Percentiles rank a stretch among this genome's conserved stretches.
Evolutionary conservation across 2,329 filamentous ascomycete genomes (phyloP).

Genomic region (Alternaria longipes): DNA sequence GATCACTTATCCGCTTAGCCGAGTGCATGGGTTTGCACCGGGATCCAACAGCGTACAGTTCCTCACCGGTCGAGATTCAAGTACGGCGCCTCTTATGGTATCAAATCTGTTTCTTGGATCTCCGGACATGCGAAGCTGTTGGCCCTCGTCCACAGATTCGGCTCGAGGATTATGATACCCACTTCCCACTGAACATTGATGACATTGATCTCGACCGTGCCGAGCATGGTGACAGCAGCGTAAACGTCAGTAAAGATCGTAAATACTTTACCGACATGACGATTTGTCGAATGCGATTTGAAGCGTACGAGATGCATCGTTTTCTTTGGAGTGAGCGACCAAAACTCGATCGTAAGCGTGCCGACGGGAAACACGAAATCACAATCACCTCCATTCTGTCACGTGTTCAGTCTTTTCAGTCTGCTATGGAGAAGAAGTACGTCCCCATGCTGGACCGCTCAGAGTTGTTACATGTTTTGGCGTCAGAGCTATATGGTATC

Average conservation of each 20-base stretch:
- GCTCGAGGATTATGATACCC: constrained; percentile 78
- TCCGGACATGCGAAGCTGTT: constrained; percentile 77
- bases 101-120: constrained; percentile 79
- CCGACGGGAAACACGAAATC: constrained; percentile 33
- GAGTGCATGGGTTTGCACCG: constrained; percentile 81
- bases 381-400: constrained; percentile 68
- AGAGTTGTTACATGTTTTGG: constrained; percentile 70
- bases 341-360: constrained; percentile 63
- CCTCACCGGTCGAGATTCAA: constrained; percentile 74
- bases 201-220: constrained; percentile 67
- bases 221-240: constrained; percentile 35
- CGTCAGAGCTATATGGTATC: constrained; percentile 71
- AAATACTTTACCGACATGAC: constrained; percentile 74
- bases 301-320: constrained; percentile 77
- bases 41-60: constrained; percentile 72
- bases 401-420: constrained; percentile 74
- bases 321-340: constrained; percentile 74
- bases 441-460: constrained; percentile 68
- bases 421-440: constrained; percentile 72
- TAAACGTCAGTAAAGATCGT: constrained; percentile 57
- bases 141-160: constrained; percentile 76
- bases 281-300: constrained; percentile 73
- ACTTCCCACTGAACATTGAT: constrained; percentile 74
- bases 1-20: constrained; percentile 75
- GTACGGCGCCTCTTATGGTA: constrained; percentile 78